Base-by-base conservation (phyloP, 768 basidiomycete species). In the Pulveroboletus frians region DNA sequence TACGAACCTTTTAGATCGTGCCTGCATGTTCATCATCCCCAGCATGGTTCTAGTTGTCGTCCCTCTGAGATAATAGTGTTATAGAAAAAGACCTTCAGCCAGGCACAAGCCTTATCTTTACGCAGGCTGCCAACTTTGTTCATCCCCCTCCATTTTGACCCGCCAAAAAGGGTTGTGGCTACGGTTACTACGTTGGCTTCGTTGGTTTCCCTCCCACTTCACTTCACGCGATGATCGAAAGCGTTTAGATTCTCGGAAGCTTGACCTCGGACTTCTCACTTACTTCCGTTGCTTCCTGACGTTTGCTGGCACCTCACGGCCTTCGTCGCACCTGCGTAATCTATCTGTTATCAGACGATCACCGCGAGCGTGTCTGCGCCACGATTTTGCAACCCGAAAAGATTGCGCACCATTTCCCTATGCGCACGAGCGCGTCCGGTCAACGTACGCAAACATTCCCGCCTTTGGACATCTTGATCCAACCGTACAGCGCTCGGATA, bases 261-360 rank as follows among this genome's bases (percentile, higher is more conserved):
- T 38, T 61, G 38, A 17, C 65, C 62, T 69, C 65, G 65, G 65
- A 69, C 65, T 69, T 66, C 36, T 58, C 48, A 45, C 35, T 56
- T 67, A 66, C 65, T 55, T 62, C 65, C 65, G 67, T 66, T 54
- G 51, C 67, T 66, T 67, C 67, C 60, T 30, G 43, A 54, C 51
- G 45, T 53, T 52, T 50, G 45, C 54, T 49, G 49, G 50, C 52
- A 51, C 54, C 40, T 50, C 52, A 40, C 54, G 48, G 44, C 17
- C 65, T 67, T 69, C 55, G 67, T 66, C 67, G 67, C 65, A 60
- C 54, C 41, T 41, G 47, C 36, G 46, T 46, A 55, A 52, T 49
- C 45, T 43, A 36, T 50, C 51, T 50, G 46, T 55, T 52, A 57
- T 50, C 51, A 49, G 49, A 55, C 51, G 50, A 61, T 62, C 61